Conservation (phyloP, 2,329 filamentous ascomycete genomes). For the Cladophialophora immunda region DNA sequence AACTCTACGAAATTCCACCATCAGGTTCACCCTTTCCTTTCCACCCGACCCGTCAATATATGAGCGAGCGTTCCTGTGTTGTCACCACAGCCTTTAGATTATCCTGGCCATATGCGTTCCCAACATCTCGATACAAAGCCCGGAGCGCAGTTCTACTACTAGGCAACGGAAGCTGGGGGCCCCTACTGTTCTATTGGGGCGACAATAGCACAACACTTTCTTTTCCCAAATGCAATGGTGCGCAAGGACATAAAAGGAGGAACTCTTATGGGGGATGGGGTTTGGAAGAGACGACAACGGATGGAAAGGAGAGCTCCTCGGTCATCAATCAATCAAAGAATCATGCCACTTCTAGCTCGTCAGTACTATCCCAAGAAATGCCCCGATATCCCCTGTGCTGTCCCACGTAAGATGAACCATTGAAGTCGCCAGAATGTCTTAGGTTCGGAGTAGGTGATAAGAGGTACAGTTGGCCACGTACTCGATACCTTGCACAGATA, state of each 20-base stretch:
- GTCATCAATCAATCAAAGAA: constrained; percentile 1
- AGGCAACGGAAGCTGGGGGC: background rate
- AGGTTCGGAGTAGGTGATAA: background rate
- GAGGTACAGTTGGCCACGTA: background rate
- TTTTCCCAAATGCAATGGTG: background rate
- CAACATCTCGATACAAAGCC: background rate
- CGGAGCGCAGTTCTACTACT: background rate
- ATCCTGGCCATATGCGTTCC: background rate
- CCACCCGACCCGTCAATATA: constrained; percentile 3
- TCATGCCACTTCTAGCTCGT: constrained; percentile 1
- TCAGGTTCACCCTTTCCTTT: background rate
- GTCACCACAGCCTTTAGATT: constrained; percentile 3
- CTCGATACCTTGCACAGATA: no score
- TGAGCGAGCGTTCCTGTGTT: constrained; percentile 2
- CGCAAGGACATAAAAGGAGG: background rate
- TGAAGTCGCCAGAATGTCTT: background rate
- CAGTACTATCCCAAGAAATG: background rate
- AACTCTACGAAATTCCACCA: constrained; percentile 8
- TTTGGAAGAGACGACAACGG: constrained; percentile 1
- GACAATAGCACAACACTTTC: constrained; percentile 3
- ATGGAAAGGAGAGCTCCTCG: constrained; percentile 1
- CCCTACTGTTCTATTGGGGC: background rate
- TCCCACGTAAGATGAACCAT: constrained; percentile 4
- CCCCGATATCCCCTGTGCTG: background rate
- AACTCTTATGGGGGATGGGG: background rate